Conservation (phyloP, 805 yeast genomes). For the Candida coleopterorum region DNA sequence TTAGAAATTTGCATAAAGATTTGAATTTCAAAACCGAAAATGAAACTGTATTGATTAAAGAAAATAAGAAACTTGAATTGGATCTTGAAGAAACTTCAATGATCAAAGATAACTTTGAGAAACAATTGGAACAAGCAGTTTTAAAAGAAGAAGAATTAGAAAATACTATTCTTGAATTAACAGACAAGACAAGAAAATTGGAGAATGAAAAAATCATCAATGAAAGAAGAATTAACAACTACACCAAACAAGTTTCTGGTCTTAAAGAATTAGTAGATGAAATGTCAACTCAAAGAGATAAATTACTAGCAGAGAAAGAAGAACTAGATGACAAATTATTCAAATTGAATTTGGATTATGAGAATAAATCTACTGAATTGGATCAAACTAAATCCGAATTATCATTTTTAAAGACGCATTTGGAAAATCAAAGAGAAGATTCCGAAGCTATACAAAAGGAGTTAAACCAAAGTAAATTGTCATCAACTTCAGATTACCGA, state of each 20-base stretch:
- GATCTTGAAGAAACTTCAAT: slow-evolving; percentile 47
- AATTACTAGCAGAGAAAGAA: slow-evolving; percentile 40
- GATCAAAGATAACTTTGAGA: slow-evolving; percentile 22
- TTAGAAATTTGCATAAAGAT: slow-evolving; percentile 49
- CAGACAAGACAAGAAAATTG: slow-evolving; percentile 23
- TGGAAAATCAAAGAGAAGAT: slow-evolving; percentile 28
- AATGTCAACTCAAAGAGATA: slow-evolving; percentile 58
- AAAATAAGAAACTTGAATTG: slow-evolving; percentile 54
- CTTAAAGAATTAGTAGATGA: slow-evolving; percentile 58
- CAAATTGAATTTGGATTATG: slow-evolving; percentile 21
- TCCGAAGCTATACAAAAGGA: slow-evolving; percentile 31
- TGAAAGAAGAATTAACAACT: slow-evolving; percentile 33
- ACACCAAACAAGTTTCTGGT: slow-evolving; percentile 47
- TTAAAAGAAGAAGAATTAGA: slow-evolving; percentile 40
- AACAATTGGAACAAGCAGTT: slow-evolving; percentile 31
- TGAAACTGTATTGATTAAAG: slow-evolving; percentile 64
- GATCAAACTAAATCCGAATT: slow-evolving; percentile 24
- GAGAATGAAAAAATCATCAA: slow-evolving; percentile 31
- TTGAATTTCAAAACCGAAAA: slow-evolving; percentile 51
- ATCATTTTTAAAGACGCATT: slow-evolving; percentile 29
- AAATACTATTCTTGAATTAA: slow-evolving; percentile 20
- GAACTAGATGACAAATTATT: slow-evolving; percentile 26
- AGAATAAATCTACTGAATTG: slow-evolving; percentile 20
- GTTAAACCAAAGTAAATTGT: slow-evolving; percentile 26
- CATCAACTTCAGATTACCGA: slow-evolving; percentile 22